Evolutionary conservation across 108 stramenopile species (phyloP).

Genomic region (Parmales sp.): DNA sequence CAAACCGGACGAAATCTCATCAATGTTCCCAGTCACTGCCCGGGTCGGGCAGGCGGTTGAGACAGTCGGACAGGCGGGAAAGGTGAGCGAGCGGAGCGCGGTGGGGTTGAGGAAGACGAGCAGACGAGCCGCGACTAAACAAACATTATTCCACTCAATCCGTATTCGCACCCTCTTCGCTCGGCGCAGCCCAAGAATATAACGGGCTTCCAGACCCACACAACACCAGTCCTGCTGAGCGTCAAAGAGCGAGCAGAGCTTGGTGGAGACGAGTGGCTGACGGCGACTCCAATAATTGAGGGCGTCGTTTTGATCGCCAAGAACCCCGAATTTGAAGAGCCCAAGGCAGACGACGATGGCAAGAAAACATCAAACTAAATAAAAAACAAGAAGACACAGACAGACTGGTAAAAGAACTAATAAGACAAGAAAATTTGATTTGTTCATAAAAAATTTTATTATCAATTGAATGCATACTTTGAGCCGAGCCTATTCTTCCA

Average conservation of each 20-base stretch:
- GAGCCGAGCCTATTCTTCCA: too few species aligned
- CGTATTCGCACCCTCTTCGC: too few species aligned
- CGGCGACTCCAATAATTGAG: slow-evolving; percentile 77
- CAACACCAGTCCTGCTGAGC: slow-evolving; percentile 89
- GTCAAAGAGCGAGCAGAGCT: slow-evolving; percentile 92
- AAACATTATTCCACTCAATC: too few species aligned
- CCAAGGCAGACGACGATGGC: slow-evolving; percentile 37
- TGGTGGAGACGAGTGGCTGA: slow-evolving; percentile 84
- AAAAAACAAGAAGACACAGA: too few species aligned
- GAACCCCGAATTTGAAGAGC: slow-evolving; percentile 68
- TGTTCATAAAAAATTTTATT: too few species aligned
- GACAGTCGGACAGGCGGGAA: slow-evolving; percentile 99
- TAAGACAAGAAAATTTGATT: too few species aligned
- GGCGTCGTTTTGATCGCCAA: slow-evolving; percentile 88
- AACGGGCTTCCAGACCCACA: slow-evolving; percentile 99
- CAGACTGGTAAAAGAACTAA: too few species aligned
- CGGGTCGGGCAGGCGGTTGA: slow-evolving; percentile 98
- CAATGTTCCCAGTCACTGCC: slow-evolving; percentile 80
- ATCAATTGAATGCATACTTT: too few species aligned
- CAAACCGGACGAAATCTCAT: slow-evolving; percentile 69
- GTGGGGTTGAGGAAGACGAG: too few species aligned
- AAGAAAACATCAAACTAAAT: too few species aligned
- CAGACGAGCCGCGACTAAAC: too few species aligned
- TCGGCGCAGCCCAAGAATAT: slow-evolving; percentile 99
- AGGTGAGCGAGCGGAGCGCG: too few species aligned